Base-by-base conservation (phyloP, 805 yeast species). In the Wickerhamomyces mucosus region DNA sequence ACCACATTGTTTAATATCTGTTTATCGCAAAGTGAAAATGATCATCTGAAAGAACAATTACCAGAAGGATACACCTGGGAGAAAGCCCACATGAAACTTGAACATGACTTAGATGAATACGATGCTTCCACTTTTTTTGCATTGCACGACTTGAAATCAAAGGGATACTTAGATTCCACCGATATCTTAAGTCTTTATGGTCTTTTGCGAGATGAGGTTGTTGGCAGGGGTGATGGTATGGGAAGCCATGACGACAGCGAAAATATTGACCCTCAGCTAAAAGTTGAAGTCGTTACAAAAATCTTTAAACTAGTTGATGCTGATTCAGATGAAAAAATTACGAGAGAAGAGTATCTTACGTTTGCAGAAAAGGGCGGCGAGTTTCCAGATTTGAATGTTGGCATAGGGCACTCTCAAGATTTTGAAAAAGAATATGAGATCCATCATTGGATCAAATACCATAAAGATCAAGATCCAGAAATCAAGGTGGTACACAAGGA, bases 351-450 rank as follows among this genome's bases (percentile, higher is more conserved):
- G 50, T 89, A 86, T 77, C 45, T 73, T 27, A 59, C 57, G 11
- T 88, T 71, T 54, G 66, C 71, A 7, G 53, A 55, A 2, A 57
- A 54, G 10, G 94, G 94, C 7, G 78, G 80, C 2, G 71, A 72
- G 40, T 71, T 89, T 49, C 96, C 96, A 1, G 96, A 89, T 55
- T 75, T 88, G 53, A 94, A 95, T 7, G 75, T 78, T 37, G 97
- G 96, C 19, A 88, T 84, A 7, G 95, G 95, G 18, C 96, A 88
- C 50, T 96, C 88, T 58, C 78, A 86, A 21, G 95, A 84, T 58
- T 89, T 86, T 50, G 97, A 88, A 56, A 69, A 74, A 43, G 96
- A 88, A 53, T 89, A 88, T 52, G 96, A 89, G 53, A 77, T 83
- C 35, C 96, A 88, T 54, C 97, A 88, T 55, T 89, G 96, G 96